A percentile compares a stretch with the other conserved stretches of the same genome.
phyloP scores from a whole-genome alignment of 495 filamentous ascomycete genomes.

The Elasticomyces elasticus region DNA sequence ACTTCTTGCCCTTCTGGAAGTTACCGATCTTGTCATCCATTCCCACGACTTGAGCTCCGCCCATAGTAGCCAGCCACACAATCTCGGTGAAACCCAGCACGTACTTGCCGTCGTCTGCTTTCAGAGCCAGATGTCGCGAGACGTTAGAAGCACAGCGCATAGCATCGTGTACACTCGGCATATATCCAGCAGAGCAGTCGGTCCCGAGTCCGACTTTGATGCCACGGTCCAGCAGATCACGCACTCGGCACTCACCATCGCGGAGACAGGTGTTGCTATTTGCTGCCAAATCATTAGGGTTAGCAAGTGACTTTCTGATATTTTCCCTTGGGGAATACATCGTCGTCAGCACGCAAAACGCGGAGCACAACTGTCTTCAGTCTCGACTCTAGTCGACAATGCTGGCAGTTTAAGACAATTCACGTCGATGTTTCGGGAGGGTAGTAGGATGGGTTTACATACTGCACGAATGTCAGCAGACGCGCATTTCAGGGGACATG shows the following conservation, averaged over 20 bases:
- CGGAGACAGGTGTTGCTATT: slow-evolving; percentile 16
- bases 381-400: no score
- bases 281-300: no score
- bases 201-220: slow-evolving; percentile 11
- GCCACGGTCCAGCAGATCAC: slow-evolving; percentile 10
- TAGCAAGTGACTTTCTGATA: no score
- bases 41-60: slow-evolving; percentile 4
- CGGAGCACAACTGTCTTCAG: no score
- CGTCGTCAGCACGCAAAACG: no score
- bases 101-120: neutral
- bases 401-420: no score
- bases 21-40: slow-evolving; percentile 6
- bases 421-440: no score
- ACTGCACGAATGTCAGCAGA: no score
- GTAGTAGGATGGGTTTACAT: no score
- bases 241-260: slow-evolving; percentile 8
- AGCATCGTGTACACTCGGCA: slow-evolving; percentile 8
- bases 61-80: slow-evolving; percentile 14
- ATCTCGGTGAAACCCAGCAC: slow-evolving; percentile 10
- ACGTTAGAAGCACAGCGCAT: slow-evolving; percentile 8
- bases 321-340: no score
- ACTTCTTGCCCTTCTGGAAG: slow-evolving; percentile 11
- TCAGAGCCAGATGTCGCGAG: slow-evolving; percentile 7
- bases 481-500: no score
- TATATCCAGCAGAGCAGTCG: slow-evolving; percentile 13